A percentile compares a stretch with the other conserved stretches of the same genome.
These are phyloP conservation scores for Nannochloropsis salina DNA, from an alignment of 108 stramenopile genomes.

Conservation along the genomic window DNA sequence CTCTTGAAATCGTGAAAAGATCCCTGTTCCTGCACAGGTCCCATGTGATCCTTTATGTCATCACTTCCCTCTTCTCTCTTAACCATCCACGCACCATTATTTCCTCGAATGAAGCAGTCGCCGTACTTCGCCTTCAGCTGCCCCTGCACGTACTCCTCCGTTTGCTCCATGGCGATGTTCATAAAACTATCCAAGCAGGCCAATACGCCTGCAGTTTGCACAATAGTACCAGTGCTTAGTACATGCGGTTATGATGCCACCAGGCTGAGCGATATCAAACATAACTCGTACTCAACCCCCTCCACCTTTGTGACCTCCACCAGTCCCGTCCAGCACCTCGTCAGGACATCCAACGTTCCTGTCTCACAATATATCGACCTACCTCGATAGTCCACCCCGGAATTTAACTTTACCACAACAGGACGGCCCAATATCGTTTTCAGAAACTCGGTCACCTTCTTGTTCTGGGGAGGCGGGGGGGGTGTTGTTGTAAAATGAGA, in stretches of 20 bases:
- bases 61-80: too few relatives aligned
- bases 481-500: not conserved
- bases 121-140: constrained; percentile 95
- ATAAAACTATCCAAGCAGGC: constrained; percentile 98
- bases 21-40: too few relatives aligned
- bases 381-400: constrained; percentile 90
- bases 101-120: constrained; percentile 99
- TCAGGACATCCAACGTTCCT: too few relatives aligned
- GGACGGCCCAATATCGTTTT: constrained; percentile 53
- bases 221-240: too few relatives aligned
- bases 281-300: not conserved
- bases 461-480: constrained; percentile 1
- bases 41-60: too few relatives aligned
- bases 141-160: constrained; percentile 96
- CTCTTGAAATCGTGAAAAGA: too few relatives aligned
- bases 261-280: not conserved
- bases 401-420: constrained; percentile 90
- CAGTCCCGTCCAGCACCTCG: not conserved
- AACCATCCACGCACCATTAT: constrained; percentile 64
- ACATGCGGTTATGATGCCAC: not conserved
- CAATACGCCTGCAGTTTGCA: constrained; percentile 63
- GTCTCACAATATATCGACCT: not conserved
- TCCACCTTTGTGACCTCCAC: not conserved
- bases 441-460: constrained; percentile 42
- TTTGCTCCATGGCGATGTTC: constrained; percentile 99